These are phyloP conservation scores for Coemansia sp. DNA, from an alignment of 192 early-diverging fungal species.

Conservation along the genomic window DNA sequence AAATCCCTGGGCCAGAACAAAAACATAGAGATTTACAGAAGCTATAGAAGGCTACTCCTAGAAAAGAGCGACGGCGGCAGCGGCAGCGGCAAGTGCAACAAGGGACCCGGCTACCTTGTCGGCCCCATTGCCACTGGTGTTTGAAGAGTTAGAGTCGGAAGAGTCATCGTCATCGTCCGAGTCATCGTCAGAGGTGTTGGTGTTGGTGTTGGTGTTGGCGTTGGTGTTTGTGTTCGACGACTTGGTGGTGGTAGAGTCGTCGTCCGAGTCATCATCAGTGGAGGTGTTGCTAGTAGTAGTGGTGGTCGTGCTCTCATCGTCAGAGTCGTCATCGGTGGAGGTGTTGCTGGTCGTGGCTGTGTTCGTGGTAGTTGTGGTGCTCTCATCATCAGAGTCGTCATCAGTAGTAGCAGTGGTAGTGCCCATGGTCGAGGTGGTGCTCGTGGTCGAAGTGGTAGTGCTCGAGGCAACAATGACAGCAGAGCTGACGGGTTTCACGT, in stretches of 20 bases:
- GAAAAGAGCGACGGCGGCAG: not conserved
- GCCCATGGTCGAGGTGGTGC: not conserved
- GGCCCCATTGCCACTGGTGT: not conserved
- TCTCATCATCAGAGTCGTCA: not conserved
- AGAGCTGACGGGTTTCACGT: not conserved
- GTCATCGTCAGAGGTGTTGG: not conserved
- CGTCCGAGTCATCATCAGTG: not conserved
- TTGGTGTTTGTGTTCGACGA: not conserved
- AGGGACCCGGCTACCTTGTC: conserved; percentile 1
- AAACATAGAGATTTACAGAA: not conserved
- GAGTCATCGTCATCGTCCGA: not conserved
- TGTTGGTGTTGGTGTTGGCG: not conserved
- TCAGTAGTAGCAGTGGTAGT: not conserved
- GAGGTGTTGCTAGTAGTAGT: not conserved
- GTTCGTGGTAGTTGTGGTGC: not conserved
- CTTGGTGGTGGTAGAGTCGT: not conserved
- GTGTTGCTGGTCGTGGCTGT: not conserved
- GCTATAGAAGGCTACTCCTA: not conserved
- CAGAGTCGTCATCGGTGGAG: not conserved
- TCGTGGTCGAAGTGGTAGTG: not conserved
- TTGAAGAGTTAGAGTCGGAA: not conserved
- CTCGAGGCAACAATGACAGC: too few species aligned
- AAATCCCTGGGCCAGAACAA: not conserved
- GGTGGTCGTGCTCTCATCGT: not conserved
- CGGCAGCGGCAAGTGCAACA: conserved; percentile 1